Evolutionary conservation across 495 filamentous ascomycete species (phyloP).

Genomic region (Aspergillus biplanus): DNA sequence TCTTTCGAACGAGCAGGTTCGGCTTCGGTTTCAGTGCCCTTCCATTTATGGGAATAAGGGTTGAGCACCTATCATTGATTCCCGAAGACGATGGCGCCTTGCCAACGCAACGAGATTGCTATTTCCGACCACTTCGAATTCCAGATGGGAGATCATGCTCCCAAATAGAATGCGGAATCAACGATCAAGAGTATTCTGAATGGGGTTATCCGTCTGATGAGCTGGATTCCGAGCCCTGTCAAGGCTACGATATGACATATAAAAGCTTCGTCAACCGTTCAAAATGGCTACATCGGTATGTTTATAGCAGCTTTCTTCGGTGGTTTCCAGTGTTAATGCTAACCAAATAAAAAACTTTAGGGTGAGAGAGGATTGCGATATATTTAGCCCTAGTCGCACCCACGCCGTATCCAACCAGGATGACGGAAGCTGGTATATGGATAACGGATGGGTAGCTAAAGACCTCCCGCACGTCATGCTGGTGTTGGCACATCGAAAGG

Average conservation of each 20-base stretch:
- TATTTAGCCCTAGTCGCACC: not conserved
- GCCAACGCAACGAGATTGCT: too few species aligned
- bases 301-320: not conserved
- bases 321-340: not conserved
- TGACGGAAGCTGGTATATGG: not conserved
- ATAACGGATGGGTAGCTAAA: not conserved
- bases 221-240: too few species aligned
- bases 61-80: not conserved
- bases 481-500: not conserved
- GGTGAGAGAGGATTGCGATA: not conserved
- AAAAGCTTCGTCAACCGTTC: not conserved
- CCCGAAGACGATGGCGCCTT: not conserved
- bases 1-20: not conserved
- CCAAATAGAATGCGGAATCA: too few species aligned
- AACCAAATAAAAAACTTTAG: not conserved
- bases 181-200: too few species aligned
- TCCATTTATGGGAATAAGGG: not conserved
- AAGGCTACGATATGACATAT: too few species aligned
- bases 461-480: not conserved
- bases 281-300: not conserved
- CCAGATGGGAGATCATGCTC: too few species aligned
- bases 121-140: too few species aligned
- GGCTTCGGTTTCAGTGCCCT: not conserved
- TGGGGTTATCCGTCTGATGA: too few species aligned
- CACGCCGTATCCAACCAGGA: not conserved